A percentile compares a stretch with the other conserved stretches of the same genome.
Evolutionary conservation across 108 stramenopile genomes (phyloP).

Genomic region (Skeletonema costatum): DNA sequence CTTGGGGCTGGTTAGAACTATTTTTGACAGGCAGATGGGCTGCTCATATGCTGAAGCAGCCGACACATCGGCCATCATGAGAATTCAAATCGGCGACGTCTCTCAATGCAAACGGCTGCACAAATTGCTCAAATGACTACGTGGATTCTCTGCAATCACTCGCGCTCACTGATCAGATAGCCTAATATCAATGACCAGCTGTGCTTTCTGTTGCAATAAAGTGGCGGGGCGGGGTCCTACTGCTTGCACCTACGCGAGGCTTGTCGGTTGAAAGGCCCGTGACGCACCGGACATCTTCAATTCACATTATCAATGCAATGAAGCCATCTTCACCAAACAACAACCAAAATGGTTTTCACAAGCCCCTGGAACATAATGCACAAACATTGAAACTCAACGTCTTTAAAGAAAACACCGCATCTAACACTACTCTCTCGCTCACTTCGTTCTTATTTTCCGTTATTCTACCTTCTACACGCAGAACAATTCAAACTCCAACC

Average conservation of each 20-base stretch:
- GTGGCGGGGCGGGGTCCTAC: not conserved
- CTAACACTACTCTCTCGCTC: not conserved
- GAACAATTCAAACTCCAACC: not conserved
- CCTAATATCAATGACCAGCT: not conserved
- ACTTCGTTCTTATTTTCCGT: not conserved
- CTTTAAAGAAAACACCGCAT: not conserved
- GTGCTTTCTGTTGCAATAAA: not conserved
- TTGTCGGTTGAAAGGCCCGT: not conserved
- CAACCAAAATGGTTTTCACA: not conserved
- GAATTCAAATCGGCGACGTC: not conserved
- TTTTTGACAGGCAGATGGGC: not conserved
- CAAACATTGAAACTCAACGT: not conserved
- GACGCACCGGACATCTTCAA: not conserved
- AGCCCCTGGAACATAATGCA: not conserved
- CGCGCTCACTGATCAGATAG: not conserved
- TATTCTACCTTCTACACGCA: not conserved
- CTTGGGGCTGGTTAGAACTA: not conserved
- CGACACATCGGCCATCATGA: not conserved
- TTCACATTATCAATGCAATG: not conserved
- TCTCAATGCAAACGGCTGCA: not conserved
- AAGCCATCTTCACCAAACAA: not conserved
- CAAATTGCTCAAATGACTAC: not conserved
- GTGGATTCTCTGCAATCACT: not conserved
- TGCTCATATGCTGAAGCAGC: not conserved
- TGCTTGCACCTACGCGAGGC: not conserved